phyloP scores from a whole-genome alignment of 257 asterid genomes.

The Solanum pennellii region DNA sequence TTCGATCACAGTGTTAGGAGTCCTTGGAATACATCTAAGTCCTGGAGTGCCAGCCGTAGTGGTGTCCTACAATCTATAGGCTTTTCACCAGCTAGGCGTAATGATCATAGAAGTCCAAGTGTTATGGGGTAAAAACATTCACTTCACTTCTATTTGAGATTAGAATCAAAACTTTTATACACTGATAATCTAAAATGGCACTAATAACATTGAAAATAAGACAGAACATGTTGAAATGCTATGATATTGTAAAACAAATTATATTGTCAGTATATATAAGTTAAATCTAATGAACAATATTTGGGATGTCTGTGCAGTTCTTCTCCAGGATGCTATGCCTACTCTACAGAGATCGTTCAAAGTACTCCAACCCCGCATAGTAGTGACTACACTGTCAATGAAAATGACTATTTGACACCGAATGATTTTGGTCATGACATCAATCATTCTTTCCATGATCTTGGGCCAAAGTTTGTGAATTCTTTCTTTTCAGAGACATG shows the following conservation, averaged over 20 bases:
- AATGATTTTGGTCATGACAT: conserved; percentile 3
- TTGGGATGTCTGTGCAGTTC: conserved; percentile 24
- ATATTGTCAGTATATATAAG: neutral
- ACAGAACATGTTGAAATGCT: neutral
- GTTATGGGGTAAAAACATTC: conserved; percentile 29
- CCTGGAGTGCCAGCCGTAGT: conserved; percentile 48
- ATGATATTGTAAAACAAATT: neutral
- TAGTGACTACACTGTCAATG: conserved; percentile 72
- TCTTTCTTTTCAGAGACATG: conserved; percentile 65
- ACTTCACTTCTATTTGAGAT: neutral
- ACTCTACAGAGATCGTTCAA: conserved; percentile 45
- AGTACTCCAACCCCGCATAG: conserved; percentile 59
- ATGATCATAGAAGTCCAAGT: conserved; percentile 18
- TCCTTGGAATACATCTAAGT: conserved; percentile 47
- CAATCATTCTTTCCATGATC: conserved; percentile 9
- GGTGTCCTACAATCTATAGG: conserved; percentile 21
- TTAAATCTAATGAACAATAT: neutral
- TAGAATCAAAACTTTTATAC: neutral
- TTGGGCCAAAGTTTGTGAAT: conserved; percentile 53
- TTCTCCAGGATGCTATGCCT: conserved; percentile 38
- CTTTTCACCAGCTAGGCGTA: conserved; percentile 47
- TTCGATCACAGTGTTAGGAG: conserved; percentile 61
- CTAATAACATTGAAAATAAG: neutral
- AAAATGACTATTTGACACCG: conserved; percentile 64
- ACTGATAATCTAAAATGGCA: no score